Conservation (phyloP, 1,284 basidiomycete species). For the Rhodotorula mucilaginosa region DNA sequence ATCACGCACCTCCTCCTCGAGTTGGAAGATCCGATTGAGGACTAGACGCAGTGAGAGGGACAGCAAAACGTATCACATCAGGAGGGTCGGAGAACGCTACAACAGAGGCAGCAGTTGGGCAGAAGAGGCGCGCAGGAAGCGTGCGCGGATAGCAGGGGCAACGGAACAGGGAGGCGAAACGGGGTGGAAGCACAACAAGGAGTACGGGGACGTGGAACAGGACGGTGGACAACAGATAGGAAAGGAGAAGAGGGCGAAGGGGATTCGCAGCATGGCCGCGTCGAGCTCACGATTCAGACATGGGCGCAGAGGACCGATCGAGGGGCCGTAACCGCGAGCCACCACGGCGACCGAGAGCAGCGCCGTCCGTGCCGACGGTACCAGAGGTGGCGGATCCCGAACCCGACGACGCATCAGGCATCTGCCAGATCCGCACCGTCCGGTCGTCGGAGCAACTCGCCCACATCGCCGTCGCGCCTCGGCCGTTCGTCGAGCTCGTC, state of each 20-base stretch:
- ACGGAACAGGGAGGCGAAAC: background rate
- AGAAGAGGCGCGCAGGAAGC: background rate
- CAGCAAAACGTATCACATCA: background rate
- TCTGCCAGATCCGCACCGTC: conserved; percentile 42
- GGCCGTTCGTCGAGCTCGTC: background rate
- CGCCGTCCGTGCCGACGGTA: background rate
- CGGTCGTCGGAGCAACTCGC: conserved; percentile 56
- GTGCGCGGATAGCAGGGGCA: background rate
- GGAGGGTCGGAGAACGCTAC: background rate
- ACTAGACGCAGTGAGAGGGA: background rate
- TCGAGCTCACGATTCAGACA: conserved; percentile 49
- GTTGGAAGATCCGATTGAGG: background rate
- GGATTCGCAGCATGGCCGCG: too few relatives aligned
- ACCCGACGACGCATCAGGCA: background rate
- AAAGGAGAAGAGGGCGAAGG: background rate
- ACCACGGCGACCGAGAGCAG: background rate
- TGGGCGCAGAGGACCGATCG: conserved; percentile 50
- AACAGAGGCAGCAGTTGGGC: background rate
- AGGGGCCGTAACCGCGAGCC: conserved; percentile 69
- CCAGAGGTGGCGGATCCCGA: background rate
- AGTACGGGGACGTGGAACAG: background rate
- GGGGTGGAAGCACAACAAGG: background rate
- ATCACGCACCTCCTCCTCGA: too few relatives aligned
- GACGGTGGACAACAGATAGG: background rate
- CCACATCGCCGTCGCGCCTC: conserved; percentile 66